Conservation (phyloP, 768 basidiomycete species). For the Gymnopilus junonius region DNA sequence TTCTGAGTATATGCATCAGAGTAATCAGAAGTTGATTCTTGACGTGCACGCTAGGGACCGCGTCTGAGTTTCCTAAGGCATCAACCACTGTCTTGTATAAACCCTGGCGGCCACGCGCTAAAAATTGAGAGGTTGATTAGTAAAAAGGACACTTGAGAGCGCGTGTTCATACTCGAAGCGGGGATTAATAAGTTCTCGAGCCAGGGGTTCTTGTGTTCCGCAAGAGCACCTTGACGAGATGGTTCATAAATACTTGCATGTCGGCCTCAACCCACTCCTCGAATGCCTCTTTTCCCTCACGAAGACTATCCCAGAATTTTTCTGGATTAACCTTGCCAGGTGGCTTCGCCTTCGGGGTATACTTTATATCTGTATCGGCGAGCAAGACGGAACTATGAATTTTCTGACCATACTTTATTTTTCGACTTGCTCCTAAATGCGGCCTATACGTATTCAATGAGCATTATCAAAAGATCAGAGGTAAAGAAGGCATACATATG, state of each 20-base stretch:
- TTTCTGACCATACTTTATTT: background rate
- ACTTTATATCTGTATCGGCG: background rate
- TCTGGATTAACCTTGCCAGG: background rate
- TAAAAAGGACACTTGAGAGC: background rate
- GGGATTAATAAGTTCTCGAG: background rate
- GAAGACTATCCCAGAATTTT: background rate
- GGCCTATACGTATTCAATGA: no score
- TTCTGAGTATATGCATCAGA: background rate
- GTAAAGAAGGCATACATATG: background rate
- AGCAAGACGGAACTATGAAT: slow-evolving; percentile 2
- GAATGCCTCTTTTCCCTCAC: background rate
- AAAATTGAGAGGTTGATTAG: background rate
- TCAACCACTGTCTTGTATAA: background rate
- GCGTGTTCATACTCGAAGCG: background rate
- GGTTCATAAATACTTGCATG: background rate
- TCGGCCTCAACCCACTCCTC: background rate
- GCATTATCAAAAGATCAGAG: no score
- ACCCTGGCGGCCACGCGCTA: background rate
- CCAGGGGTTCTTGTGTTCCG: background rate
- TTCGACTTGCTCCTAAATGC: background rate
- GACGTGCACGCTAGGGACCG: background rate
- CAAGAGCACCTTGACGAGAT: background rate
- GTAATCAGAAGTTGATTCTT: background rate
- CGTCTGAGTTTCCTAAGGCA: background rate
- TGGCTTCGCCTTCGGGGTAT: background rate